Conservation (phyloP, 257 asterid genomes). For the Gentiana macrophylla region DNA sequence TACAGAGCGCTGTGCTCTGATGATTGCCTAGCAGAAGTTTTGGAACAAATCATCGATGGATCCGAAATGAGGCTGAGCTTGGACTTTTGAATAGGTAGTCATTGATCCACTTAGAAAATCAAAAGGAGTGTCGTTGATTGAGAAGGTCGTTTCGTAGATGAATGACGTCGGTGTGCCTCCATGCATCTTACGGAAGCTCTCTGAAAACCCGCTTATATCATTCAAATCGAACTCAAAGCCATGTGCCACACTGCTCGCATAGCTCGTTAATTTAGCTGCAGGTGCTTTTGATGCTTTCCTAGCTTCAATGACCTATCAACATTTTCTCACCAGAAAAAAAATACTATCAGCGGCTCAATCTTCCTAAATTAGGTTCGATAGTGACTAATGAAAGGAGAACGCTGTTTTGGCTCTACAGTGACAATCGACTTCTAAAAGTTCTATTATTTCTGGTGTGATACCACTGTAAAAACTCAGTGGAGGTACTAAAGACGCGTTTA, state of each 20-base stretch:
- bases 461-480: background rate
- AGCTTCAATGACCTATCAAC: conserved; percentile 31
- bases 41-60: conserved; percentile 22
- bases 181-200: conserved; percentile 17
- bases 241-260: conserved; percentile 4
- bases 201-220: conserved; percentile 9
- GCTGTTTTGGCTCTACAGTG: no score
- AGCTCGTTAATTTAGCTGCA: conserved; percentile 10
- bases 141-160: conserved; percentile 28
- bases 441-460: background rate
- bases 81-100: conserved; percentile 20
- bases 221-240: background rate
- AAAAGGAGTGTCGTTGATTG: conserved; percentile 19
- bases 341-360: no score
- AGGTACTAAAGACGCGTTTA: background rate
- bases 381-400: no score
- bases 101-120: conserved; percentile 28
- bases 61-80: conserved; percentile 16
- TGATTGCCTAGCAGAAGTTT: background rate
- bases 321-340: no score
- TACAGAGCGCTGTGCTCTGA: no score
- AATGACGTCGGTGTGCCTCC: conserved; percentile 19
- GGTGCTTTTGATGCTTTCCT: conserved; percentile 23
- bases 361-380: no score
- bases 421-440: background rate